Conservation (phyloP, 2,329 filamentous ascomycete genomes). For the Hirsutella minnesotensis region DNA sequence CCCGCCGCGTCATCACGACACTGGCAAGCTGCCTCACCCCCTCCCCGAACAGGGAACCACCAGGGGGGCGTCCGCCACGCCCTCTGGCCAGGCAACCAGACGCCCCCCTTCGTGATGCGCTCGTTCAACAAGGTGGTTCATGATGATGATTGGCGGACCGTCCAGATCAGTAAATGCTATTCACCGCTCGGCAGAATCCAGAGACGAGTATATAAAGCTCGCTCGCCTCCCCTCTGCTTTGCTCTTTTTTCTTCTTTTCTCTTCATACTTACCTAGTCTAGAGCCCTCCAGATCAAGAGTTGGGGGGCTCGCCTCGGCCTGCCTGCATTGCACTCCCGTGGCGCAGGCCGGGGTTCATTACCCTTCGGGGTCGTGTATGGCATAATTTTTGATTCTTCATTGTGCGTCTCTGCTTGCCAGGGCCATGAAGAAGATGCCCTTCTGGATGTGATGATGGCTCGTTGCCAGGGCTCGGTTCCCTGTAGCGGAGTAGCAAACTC, state of each 20-base stretch:
- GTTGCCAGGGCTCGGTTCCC: no score
- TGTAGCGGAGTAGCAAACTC: no score
- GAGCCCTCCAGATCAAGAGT: constrained; percentile 29
- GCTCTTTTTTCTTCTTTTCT: constrained; percentile 17
- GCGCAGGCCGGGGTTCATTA: constrained; percentile 32
- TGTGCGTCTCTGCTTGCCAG: constrained; percentile 24
- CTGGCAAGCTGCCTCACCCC: background rate
- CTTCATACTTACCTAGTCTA: constrained; percentile 42
- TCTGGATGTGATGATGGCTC: background rate
- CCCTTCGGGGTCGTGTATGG: constrained; percentile 37
- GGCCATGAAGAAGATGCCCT: constrained; percentile 29
- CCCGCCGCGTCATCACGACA: background rate
- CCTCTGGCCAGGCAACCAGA: no score
- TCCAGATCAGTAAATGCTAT: constrained; percentile 1
- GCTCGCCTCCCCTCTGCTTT: background rate
- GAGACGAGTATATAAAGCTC: constrained; percentile 3
- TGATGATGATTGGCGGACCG: background rate
- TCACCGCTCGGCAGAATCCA: constrained; percentile 7
- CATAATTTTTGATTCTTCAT: constrained; percentile 45
- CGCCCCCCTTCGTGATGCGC: no score
- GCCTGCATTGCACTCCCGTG: constrained; percentile 43
- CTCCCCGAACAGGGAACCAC: no score
- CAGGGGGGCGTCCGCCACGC: no score
- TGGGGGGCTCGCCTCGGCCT: constrained; percentile 25
- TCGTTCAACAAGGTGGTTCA: no score